Base-by-base conservation (phyloP, 768 basidiomycete species). In the Gautieria morchelliformis region DNA sequence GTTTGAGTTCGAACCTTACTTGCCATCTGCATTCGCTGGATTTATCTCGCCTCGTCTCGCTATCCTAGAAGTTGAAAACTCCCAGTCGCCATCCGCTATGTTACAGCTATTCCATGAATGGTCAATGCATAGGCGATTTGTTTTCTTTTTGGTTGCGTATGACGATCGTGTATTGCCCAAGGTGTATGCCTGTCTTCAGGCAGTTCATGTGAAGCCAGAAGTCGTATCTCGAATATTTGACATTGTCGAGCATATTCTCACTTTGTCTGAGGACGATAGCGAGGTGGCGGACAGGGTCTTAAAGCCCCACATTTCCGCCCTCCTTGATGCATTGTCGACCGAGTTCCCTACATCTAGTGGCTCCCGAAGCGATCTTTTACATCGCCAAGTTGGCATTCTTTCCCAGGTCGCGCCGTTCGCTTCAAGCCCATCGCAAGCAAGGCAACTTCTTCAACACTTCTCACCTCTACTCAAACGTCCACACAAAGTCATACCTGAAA, bases 1-100 rank as follows among this genome's bases (percentile, higher is more conserved):
- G 0, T 96, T 93, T 67, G 81, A 95, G 68, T 95, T 87, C 67
- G 65, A 74, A 0, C 78, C 83, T 0, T 94, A 84, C 68, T 74
- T 98, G 65, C 69, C 72, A 4, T 71, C 76, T 6, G 79, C 83
- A 9, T 97, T 91, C 71, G 58, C 73, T 1, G 71, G 79, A 0
- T 80, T 90, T 72, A 87, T 98, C 63, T 82, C 86, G 0, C 93
- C 95, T 0, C 87, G 96, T 6, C 75, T 99, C 22, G 72, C 81
- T 0, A 69, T 72, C 4, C 74, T 98, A 24, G 84, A 87, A 59
- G 75, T 71, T 44, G 96, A 98, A 69, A 98, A 94, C 64, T 90
- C 87, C 0, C 95, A 97, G 68, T 79, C 90, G 0, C 93, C 95
- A 0, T 95, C 93, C 0, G 84, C 89, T 0, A 75, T 95, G 17